Evolutionary conservation across 495 filamentous ascomycete genomes (phyloP).

Genomic region (Hyphodiscus hymeniophilus): DNA sequence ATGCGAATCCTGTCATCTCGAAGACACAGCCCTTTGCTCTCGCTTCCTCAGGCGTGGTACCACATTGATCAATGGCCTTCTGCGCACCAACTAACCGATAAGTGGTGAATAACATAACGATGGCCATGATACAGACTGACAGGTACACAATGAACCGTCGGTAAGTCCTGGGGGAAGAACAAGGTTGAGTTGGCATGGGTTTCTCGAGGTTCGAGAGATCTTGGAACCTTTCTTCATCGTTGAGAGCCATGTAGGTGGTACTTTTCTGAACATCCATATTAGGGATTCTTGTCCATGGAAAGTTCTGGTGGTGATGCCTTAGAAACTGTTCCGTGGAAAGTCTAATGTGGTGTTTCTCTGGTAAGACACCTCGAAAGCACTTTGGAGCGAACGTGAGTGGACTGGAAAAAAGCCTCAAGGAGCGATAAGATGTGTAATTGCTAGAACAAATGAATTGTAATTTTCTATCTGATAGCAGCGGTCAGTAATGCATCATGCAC

Average conservation of each 20-base stretch:
- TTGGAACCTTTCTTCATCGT: background rate
- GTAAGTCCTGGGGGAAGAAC: background rate
- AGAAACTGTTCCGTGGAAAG: background rate
- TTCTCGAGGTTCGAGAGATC: background rate
- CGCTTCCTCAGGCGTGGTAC: background rate
- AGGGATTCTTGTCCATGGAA: background rate
- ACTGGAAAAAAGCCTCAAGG: background rate
- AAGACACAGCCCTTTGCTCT: constrained; percentile 1
- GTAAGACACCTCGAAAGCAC: background rate
- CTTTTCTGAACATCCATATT: constrained; percentile 2
- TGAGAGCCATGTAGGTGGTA: background rate
- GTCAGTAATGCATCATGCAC: background rate
- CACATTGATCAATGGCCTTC: background rate
- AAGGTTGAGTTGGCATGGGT: background rate
- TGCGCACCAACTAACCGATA: background rate
- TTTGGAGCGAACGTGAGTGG: background rate
- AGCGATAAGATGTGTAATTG: background rate
- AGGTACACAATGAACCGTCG: background rate
- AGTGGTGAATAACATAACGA: background rate
- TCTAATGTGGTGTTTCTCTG: background rate
- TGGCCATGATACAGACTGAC: background rate
- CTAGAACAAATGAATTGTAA: background rate
- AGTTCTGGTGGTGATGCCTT: background rate
- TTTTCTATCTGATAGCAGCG: background rate
- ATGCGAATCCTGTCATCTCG: constrained; percentile 2